A percentile compares a stretch with the other conserved stretches of the same genome.
These are phyloP conservation scores for Phialophora chinensis DNA, from an alignment of 2,329 filamentous ascomycete species.

Conservation along the genomic window DNA sequence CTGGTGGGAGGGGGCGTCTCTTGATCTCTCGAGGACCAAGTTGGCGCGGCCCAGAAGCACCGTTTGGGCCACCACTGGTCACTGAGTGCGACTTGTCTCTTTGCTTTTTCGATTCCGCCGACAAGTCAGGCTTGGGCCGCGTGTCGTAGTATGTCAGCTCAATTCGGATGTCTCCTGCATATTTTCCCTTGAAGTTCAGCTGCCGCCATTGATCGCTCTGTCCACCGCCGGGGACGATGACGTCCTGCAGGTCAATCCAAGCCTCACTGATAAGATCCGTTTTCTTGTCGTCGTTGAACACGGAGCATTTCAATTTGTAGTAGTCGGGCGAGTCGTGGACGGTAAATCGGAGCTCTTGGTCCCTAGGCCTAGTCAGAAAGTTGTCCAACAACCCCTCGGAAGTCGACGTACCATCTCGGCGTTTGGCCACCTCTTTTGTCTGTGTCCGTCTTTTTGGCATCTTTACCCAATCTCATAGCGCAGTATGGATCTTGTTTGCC, in stretches of 20 bases:
- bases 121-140: constrained; percentile 78
- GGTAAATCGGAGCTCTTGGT: constrained; percentile 93
- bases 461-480: constrained; percentile 89
- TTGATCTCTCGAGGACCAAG: constrained; percentile 68
- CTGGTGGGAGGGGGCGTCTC: constrained; percentile 80
- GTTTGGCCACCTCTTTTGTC: constrained; percentile 95
- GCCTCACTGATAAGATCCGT: constrained; percentile 95
- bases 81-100: constrained; percentile 47
- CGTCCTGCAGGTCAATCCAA: constrained; percentile 81
- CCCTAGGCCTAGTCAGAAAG: constrained; percentile 64
- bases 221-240: constrained; percentile 86
- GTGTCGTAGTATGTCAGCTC: constrained; percentile 97
- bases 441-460: constrained; percentile 95
- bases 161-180: constrained; percentile 90
- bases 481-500: constrained; percentile 99
- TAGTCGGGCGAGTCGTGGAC: constrained; percentile 98
- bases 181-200: constrained; percentile 87
- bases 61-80: constrained; percentile 37
- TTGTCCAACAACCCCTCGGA: not conserved
- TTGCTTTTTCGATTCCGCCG: constrained; percentile 60
- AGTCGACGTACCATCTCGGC: constrained; percentile 77
- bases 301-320: constrained; percentile 89
- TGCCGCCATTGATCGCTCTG: constrained; percentile 92
- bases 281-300: constrained; percentile 98
- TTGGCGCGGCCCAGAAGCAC: constrained; percentile 54